These are phyloP conservation scores for Rhizophlyctis rosea DNA, from an alignment of 192 early-diverging fungal species.

Conservation along the genomic window DNA sequence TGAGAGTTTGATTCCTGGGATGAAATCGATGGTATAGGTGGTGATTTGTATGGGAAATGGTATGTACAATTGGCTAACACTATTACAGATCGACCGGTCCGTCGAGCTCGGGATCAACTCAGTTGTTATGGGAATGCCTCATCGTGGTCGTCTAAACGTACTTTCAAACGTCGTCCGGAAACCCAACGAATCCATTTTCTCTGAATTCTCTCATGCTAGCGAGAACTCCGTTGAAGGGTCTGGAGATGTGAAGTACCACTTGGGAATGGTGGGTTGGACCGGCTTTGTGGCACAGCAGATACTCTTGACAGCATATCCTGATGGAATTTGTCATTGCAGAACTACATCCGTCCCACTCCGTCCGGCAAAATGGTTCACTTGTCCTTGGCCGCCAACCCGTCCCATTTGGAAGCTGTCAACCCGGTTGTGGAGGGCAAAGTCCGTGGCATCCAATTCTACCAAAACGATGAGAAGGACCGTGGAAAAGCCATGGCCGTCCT, in stretches of 20 bases:
- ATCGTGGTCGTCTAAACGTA: constrained; percentile 97
- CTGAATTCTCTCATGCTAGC: constrained; percentile 88
- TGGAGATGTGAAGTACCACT: constrained; percentile 75
- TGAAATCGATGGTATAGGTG: constrained; percentile 87
- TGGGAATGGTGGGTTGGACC: constrained; percentile 48
- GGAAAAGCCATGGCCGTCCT: constrained; percentile 88
- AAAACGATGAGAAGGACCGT: constrained; percentile 77
- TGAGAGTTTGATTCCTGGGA: constrained; percentile 95
- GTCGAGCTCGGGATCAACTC: constrained; percentile 94
- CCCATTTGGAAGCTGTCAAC: constrained; percentile 96
- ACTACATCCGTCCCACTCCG: constrained; percentile 93
- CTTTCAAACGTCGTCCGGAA: constrained; percentile 99
- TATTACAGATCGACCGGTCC: constrained; percentile 81
- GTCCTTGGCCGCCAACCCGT: constrained; percentile 97
- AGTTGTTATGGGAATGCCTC: constrained; percentile 98
- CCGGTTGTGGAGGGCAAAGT: constrained; percentile 99
- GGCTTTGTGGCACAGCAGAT: neutral
- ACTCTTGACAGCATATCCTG: too few species aligned
- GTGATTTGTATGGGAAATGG: neutral
- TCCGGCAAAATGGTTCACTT: constrained; percentile 96
- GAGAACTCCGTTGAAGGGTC: constrained; percentile 91
- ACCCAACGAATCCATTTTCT: constrained; percentile 98
- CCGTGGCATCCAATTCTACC: constrained; percentile 91
- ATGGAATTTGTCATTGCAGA: too few species aligned
- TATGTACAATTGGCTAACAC: neutral